Evolutionary conservation across 2,329 filamentous ascomycete genomes (phyloP), one percentile per base, ranked within the genome.

Genomic region (Aquanectria penicillioides): DNA sequence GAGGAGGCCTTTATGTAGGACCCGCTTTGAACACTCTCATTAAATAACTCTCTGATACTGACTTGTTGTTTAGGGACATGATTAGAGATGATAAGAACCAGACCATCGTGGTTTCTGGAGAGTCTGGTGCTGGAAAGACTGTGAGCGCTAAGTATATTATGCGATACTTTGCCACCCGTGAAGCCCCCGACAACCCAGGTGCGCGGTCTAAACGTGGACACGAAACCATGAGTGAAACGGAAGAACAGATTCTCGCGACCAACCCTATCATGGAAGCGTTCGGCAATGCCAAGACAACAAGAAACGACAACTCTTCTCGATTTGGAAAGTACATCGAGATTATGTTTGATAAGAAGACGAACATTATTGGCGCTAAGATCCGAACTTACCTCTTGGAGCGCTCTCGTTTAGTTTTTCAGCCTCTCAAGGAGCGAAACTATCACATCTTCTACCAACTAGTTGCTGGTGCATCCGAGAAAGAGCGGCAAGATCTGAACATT

Each of bases 311-410:
- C 80, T 99, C 95, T 38, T 99, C 95, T 36, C 88, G 95, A 72
- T 99, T 99, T 78, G 95, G 95, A 76, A 99, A 99, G 83, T 99
- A 99, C 77, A 98, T 99, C 70, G 95, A 99, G 81, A 99, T 99
- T 75, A 94, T 98, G 93, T 99, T 99, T 77, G 94, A 98, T 79
- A 87, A 92, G 63, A 87, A 90, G 71, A 97, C 93, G 62, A 95
- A 96, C 75, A 99, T 99, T 71, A 97, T 98, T 73, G 95, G 95
- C 68, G 95, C 95, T 55, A 96, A 96, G 81, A 99, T 99, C 73
- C 87, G 95, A 69, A 97, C 94, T 54, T 99, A 99, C 73, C 83
- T 99, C 66, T 83, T 99, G 38, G 95, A 99, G 77, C 91, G 95
- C 60, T 98, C 95, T 62, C 90, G 95, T 80, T 83, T 99, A 70